Base-by-base conservation (phyloP, 768 basidiomycete genomes). In the Lactarius sanguifluus region DNA sequence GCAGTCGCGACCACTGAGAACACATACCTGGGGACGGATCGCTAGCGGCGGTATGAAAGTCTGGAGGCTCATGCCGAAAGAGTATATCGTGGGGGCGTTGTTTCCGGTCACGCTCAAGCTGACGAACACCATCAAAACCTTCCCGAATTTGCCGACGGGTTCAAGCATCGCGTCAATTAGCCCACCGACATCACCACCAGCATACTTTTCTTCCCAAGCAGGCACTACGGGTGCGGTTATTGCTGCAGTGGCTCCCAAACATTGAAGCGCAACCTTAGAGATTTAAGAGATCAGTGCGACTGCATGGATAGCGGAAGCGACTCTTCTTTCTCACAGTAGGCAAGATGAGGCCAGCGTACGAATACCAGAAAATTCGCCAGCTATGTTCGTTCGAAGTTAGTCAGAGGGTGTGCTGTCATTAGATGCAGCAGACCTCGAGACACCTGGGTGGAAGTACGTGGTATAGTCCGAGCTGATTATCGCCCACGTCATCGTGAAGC, bases 71-170 rank as follows among this genome's bases (percentile, higher is more conserved):
- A 94, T 81, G 69, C 86, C 85, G 64, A 89, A 83, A 54, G 89
- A 91, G 75, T 97, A 97, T 68, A 94, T 86, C 7, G 91, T 89
- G 2, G 88, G 85, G 1, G 91, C 90, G 55, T 92, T 88, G 77
- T 94, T 95, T 3, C 85, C 90, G 2, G 87, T 86, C 15, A 92
- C 86, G 65, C 87, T 87, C 36, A 95, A 76, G n/a, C 88, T 85
- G 69, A 94, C 80, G 62, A 94, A 73, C 32, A 90, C 88, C 0
- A 87, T 80, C 55, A 92, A 78, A 75, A 90, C 85, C 69, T 89
- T 89, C 1, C 89, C 86, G 75, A 91, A 91, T 38, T 81, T 81
- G 1, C 85, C 85, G 1, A 79, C 77, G 3, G 90, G 91, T 20
- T 78, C 76, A 7, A 91, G 79, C 71, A 90, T 82, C 0, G 86